Evolutionary conservation across 192 early-diverging fungal genomes (phyloP).

Genomic region (Backusella parvicylindrica): DNA sequence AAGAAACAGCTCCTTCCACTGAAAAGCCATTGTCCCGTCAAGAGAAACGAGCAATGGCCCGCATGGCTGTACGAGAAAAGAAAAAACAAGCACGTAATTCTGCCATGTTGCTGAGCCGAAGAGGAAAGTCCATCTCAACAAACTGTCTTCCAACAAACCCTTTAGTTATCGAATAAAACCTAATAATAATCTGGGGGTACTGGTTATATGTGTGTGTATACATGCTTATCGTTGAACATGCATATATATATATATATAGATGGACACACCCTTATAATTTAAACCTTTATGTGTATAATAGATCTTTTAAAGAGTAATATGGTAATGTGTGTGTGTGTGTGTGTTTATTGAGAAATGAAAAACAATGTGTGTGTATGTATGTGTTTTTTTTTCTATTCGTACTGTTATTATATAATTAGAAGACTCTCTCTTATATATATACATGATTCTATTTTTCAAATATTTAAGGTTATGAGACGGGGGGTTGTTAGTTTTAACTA

Average conservation of each 20-base stretch:
- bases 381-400: not conserved
- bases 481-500: not conserved
- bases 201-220: not conserved
- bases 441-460: not conserved
- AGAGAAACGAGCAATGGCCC: constrained; percentile 6
- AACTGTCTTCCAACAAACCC: not conserved
- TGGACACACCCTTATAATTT: not conserved
- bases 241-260: not conserved
- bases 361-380: no score
- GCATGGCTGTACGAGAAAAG: not conserved
- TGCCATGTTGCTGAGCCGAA: not conserved
- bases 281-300: not conserved
- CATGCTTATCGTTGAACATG: not conserved
- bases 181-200: not conserved
- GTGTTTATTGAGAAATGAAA: not conserved
- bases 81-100: not conserved
- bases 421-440: not conserved
- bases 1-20: not conserved
- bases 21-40: constrained; percentile 14
- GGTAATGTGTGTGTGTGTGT: not conserved
- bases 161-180: not conserved
- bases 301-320: not conserved
- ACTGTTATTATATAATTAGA: not conserved
- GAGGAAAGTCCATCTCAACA: not conserved
- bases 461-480: not conserved